Conservation (phyloP, 1,139 yeast species). For the Sugiyamaella novakii region DNA sequence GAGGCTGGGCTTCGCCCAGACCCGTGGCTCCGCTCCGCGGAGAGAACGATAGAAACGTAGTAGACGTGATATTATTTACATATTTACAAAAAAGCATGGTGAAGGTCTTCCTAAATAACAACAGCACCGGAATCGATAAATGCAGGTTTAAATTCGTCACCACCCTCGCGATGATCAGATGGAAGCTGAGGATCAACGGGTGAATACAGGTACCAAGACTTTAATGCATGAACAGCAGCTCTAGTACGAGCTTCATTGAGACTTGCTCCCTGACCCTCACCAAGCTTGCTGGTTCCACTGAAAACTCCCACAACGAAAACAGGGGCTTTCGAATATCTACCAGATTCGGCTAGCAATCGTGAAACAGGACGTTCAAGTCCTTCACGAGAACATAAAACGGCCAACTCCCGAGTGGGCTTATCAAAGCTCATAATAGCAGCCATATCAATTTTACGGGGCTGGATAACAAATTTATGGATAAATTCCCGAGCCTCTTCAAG, state of each 20-base stretch:
- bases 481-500: slow-evolving; percentile 63
- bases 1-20: not conserved
- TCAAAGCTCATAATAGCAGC: slow-evolving; percentile 74
- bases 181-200: slow-evolving; percentile 68
- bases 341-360: slow-evolving; percentile 88
- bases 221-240: slow-evolving; percentile 87
- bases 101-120: slow-evolving; percentile 35
- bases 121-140: slow-evolving; percentile 40
- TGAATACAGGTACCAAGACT: slow-evolving; percentile 88
- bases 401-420: slow-evolving; percentile 84
- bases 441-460: slow-evolving; percentile 73
- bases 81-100: slow-evolving; percentile 9
- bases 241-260: slow-evolving; percentile 89
- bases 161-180: slow-evolving; percentile 48
- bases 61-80: slow-evolving; percentile 14
- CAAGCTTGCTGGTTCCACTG: slow-evolving; percentile 77
- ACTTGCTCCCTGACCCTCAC: slow-evolving; percentile 96
- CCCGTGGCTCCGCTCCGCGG: no score
- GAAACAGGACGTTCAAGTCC: slow-evolving; percentile 75
- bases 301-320: slow-evolving; percentile 91
- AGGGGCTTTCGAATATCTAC: slow-evolving; percentile 82
- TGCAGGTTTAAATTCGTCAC: slow-evolving; percentile 27
- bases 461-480: slow-evolving; percentile 67
- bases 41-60: no score
- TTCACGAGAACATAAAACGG: slow-evolving; percentile 76